Base-by-base conservation (phyloP, 2,329 filamentous ascomycete genomes). In the Trichoderma hamatum region DNA sequence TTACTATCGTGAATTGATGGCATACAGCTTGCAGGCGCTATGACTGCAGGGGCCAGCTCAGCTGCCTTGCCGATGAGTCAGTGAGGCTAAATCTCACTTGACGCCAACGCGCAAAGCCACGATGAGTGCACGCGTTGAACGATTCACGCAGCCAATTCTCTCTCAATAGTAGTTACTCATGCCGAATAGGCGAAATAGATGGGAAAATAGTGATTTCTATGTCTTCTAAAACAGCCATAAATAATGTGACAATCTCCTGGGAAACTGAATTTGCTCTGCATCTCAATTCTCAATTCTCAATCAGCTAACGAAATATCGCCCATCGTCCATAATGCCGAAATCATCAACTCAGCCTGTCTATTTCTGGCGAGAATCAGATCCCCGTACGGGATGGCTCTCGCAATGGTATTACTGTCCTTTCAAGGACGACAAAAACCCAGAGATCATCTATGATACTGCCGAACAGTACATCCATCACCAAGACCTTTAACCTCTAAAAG, bases 381-480 rank as follows among this genome's bases (percentile, higher is more conserved):
- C 78, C 1, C 75, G 78, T 3, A 79, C 84, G 36, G 87, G 86
- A 51, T 89, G 83, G 77, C 81, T 91, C n/a, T 88, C 84, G 0
- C 88, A 91, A 78, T 91, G 88, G 88, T 88, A 86, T 74, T 73
- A 78, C 62, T 82, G 79, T 21, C 77, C 82, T 2, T 90, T 89
- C 73, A 78, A 68, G 46, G 80, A 82, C 64, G 79, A 80, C 5
- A 68, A 75, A 3, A 76, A 78, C 60, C 72, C 75, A 3, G 72
- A 72, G 6, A 78, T 78, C 46, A 76, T 80, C 14, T 87, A 84
- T 73, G 76, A 77, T n/a, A 85, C 84, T 3, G 83, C 84, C 1
- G 85, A 88, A 72, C 85, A 87, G 81, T 85, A 77, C 75, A 32
- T 26, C 13, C 30, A 39, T 69, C 43, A 21, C 24, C 32, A 10